Evolutionary conservation across 148 eudicot species (phyloP), one percentile per base, ranked within the genome.

Genomic region (Vaccinium macrocarpon): DNA sequence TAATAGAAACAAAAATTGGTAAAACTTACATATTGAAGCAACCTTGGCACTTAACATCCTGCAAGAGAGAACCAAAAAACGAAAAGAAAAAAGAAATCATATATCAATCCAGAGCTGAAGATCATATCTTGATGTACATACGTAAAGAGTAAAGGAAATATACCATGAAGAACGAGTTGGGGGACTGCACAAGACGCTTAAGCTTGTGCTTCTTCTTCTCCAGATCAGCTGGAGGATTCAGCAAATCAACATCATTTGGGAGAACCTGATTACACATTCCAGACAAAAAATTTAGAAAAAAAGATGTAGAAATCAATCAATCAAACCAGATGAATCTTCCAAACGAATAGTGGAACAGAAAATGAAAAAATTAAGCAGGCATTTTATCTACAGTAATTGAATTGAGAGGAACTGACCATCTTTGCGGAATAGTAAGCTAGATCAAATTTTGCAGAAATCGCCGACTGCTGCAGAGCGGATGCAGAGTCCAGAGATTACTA

Each of bases 161-260:
- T 50, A 85, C 87, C 87, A 85, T 85, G 84, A 85, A 85, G 81
- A 85, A 85, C 1, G 87, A 85, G 84, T 85, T 85, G 13, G 87
- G 87, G 1, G 87, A 85, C 81, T 81, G 87, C 16, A 85, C 84
- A 1, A 85, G 80, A 61, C 87, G 87, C 84, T 85, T 85, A 19
- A 85, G 84, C 81, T 85, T 85, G 76, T 85, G 87, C 81, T 85
- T 85, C 76, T 51, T 85, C 87, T 85, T 85, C 84, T 85, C 87
- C 38, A 85, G 32, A 55, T 85, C 87, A 12, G 84, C 81, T 27
- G 87, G 87, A 27, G 87, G 87, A 55, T 85, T 81, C 21, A 85
- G 53, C 81, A 85, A 35, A 82, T 85, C 87, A 51, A 85, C 70
- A 76, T 85, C 87, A 50, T 85, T 85, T 14, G 87, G 84, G 7